Base-by-base conservation (phyloP, 306 rosid genomes). In the Citrullus colocynthis region DNA sequence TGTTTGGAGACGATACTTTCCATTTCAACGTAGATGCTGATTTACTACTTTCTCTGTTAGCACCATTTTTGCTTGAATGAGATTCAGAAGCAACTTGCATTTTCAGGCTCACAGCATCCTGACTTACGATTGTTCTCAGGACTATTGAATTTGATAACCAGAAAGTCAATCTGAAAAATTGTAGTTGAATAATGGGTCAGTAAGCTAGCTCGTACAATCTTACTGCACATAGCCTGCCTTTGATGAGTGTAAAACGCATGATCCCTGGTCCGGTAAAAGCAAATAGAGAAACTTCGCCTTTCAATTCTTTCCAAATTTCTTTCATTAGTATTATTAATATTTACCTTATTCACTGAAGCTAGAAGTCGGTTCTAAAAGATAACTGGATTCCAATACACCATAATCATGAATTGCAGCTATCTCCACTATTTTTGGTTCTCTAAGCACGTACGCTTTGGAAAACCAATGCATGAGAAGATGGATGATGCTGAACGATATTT, bases 91-190 rank as follows among this genome's bases (percentile, higher is more conserved):
- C 83, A 82, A 76, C 79, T 77, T 84, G 81, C 58, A 44, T 76
- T 49, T 76, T 84, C 36, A 10, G 51, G 21, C 84, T 85, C 77
- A 85, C 84, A 18, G 80, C 44, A 59, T 87, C 82, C 82, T 89
- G 90, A 81, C 91, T 84, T 87, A 90, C 60, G 30, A 91, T 89
- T 82, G 93, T 86, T 89, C 97, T 89, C 85, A 95, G 78, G 82
- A 92, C 88, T 75, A 90, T 72, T 52, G 92, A 81, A 81, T 95
- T 95, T 14, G 99, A 95, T 84, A 92, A 75, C 98, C 99, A 92
- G 85, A 88, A 95, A 56, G 96, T 88, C 85, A 95, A 83, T 86
- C 99, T 95, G 93, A 36, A 84, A 45, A 75, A 39, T 55, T 81
- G 37, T 81, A 81, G 73, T 64, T 57, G 74, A 61, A 81, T 78